Base-by-base conservation (phyloP, 208 protist genomes). In the Polymyxa betae region DNA sequence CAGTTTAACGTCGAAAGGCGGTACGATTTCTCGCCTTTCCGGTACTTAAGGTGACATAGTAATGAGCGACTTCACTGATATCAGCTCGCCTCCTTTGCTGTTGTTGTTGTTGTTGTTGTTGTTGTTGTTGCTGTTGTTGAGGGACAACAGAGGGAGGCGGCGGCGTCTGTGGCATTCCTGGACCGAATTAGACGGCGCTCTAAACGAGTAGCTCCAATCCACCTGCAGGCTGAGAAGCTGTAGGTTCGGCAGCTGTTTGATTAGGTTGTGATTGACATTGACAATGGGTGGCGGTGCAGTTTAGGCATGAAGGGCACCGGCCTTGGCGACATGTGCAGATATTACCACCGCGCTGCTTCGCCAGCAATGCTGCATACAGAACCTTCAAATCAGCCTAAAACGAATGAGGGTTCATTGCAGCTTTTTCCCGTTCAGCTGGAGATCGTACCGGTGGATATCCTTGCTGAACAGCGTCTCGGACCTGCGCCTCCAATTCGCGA, bases 311-410 rank as follows among this genome's bases (percentile, higher is more conserved):
- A 5, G 35, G 5, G 72, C 72, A 82, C n/a, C 72, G 5, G 10
- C 35, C 16, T 20, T 45, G n/a, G n/a, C 72, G 72, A 43, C 72
- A 82, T 40, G 35, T 12, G n/a, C 72, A 82, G 72, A 82, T 43
- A 40, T 5, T 40, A 20, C 16, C n/a, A 16, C 72, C 72, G 10
- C 72, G n/a, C 35, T 82, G 72, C 72, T 82, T 82, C 16, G 72
- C 72, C 72, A 82, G 16, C 12, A 82, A 43, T n/a, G 72, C 72
- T 5, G 72, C 40, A n/a, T 82, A 43, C 72, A 82, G 72, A 5
- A 82, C 72, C 35, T 45, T 43, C 10, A 82, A 16, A 20, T 82
- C 72, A 5, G 72, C 72, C 72, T 82, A 43, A 60, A 5, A 60
- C 12, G 49, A 24, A 60, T 24, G 24, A 5, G 49, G 49, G 49